phyloP scores from a whole-genome alignment of 768 basidiomycete species.

The Agrocybe pediades region DNA sequence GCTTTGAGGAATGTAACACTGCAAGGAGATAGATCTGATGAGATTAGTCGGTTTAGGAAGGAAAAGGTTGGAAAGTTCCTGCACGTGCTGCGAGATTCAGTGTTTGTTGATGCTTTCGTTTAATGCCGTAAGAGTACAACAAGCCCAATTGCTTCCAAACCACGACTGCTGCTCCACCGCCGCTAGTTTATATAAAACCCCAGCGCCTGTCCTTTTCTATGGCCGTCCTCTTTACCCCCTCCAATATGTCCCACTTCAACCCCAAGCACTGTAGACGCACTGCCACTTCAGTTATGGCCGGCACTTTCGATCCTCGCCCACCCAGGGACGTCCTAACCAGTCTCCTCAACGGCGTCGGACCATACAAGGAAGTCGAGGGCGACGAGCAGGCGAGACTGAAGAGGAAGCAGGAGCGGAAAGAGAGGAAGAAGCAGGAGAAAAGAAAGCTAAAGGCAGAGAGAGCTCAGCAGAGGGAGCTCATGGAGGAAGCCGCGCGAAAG shows the following conservation, averaged over 20 bases:
- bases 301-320: slow-evolving; percentile 68
- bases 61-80: slow-evolving; percentile 40
- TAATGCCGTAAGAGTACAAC: slow-evolving; percentile 50
- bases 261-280: slow-evolving; percentile 54
- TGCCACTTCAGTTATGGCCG: slow-evolving; percentile 77
- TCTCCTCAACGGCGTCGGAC: slow-evolving; percentile 72
- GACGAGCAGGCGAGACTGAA: slow-evolving; percentile 58
- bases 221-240: slow-evolving; percentile 22
- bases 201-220: slow-evolving; percentile 30
- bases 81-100: slow-evolving; percentile 46
- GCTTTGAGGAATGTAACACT: slow-evolving; percentile 20
- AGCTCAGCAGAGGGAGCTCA: slow-evolving; percentile 33
- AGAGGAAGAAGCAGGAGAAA: slow-evolving; percentile 53
- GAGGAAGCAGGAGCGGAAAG: slow-evolving; percentile 56
- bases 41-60: slow-evolving; percentile 35
- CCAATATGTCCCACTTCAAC: slow-evolving; percentile 30
- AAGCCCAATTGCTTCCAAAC: slow-evolving; percentile 51
- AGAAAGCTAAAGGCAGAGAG: slow-evolving; percentile 33
- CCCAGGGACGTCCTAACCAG: slow-evolving; percentile 78
- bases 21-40: slow-evolving; percentile 42
- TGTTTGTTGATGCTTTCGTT: slow-evolving; percentile 52
- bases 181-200: slow-evolving; percentile 36
- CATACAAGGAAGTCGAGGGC: slow-evolving; percentile 63
- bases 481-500: slow-evolving; percentile 26
- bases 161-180: slow-evolving; percentile 52